Evolutionary conservation across 768 basidiomycete species (phyloP).

Genomic region (Lanmaoa pseudosensibilis): DNA sequence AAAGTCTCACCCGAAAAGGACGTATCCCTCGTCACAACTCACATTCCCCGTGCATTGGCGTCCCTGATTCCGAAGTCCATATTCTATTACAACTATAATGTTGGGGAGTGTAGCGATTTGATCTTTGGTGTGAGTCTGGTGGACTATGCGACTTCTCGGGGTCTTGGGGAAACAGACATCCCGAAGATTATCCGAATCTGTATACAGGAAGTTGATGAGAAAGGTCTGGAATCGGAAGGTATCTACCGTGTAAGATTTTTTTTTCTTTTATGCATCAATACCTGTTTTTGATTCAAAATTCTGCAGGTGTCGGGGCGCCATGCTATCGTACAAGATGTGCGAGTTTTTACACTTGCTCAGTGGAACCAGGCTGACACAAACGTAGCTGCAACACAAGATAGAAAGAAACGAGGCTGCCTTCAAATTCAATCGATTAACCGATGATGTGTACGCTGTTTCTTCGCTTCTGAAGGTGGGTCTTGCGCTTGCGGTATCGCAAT

Average conservation of each 20-base stretch:
- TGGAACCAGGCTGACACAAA: slow-evolving; percentile 3
- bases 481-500: not conserved
- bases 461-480: slow-evolving; percentile 75
- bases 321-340: slow-evolving; percentile 78
- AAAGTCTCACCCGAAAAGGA: slow-evolving; percentile 74
- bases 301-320: slow-evolving; percentile 79
- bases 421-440: slow-evolving; percentile 63
- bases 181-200: slow-evolving; percentile 83
- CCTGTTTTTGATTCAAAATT: slow-evolving; percentile 2
- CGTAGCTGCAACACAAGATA: slow-evolving; percentile 79
- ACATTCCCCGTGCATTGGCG: slow-evolving; percentile 62
- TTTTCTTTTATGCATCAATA: not conserved
- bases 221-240: slow-evolving; percentile 77
- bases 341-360: slow-evolving; percentile 16
- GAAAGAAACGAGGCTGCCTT: slow-evolving; percentile 81
- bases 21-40: slow-evolving; percentile 51
- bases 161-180: slow-evolving; percentile 66
- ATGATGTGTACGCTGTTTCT: slow-evolving; percentile 82
- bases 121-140: slow-evolving; percentile 88
- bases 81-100: slow-evolving; percentile 73
- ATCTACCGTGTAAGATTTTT: slow-evolving; percentile 64
- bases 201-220: slow-evolving; percentile 76
- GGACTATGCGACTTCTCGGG: slow-evolving; percentile 85
- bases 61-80: slow-evolving; percentile 68
- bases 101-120: slow-evolving; percentile 84